Conservation (phyloP, 129 eudicot genomes). For the Helianthus tuberosus region DNA sequence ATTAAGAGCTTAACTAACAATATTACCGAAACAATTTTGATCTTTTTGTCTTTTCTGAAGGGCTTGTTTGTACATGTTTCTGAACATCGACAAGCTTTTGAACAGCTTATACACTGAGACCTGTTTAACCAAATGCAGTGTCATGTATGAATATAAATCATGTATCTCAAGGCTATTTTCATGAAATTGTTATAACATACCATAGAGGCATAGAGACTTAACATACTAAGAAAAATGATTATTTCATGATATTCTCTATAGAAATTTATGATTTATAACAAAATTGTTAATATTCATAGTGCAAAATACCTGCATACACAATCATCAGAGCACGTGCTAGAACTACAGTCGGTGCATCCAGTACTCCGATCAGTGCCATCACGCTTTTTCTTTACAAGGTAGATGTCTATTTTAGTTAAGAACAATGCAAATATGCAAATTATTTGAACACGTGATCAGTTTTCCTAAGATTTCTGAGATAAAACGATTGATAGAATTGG, state of each 20-base stretch:
- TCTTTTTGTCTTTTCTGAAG: slow-evolving; percentile 80
- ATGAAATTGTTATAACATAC: too few species aligned
- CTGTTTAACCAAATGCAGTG: slow-evolving; percentile 44
- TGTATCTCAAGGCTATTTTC: too few species aligned
- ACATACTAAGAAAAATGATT: too few species aligned
- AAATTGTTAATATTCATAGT: slow-evolving; percentile 7
- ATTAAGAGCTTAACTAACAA: not conserved
- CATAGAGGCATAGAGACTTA: too few species aligned
- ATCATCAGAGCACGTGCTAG: slow-evolving; percentile 68
- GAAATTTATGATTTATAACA: not conserved
- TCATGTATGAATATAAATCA: not conserved
- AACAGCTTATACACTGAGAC: slow-evolving; percentile 93
- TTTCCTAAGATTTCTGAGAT: not conserved
- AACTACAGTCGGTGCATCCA: slow-evolving; percentile 79
- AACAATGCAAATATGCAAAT: not conserved
- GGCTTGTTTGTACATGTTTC: slow-evolving; percentile 80
- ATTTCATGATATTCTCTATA: too few species aligned
- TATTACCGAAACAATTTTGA: slow-evolving; percentile 74
- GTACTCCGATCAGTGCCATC: slow-evolving; percentile 46
- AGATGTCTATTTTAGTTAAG: slow-evolving; percentile 56
- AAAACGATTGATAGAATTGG: not conserved
- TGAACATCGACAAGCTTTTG: slow-evolving; percentile 85
- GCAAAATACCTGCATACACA: slow-evolving; percentile 88
- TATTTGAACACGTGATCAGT: slow-evolving; percentile 18
- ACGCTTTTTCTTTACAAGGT: slow-evolving; percentile 83